phyloP scores from a whole-genome alignment of 106 monocot genomes.

The Dioscorea dumetorum region DNA sequence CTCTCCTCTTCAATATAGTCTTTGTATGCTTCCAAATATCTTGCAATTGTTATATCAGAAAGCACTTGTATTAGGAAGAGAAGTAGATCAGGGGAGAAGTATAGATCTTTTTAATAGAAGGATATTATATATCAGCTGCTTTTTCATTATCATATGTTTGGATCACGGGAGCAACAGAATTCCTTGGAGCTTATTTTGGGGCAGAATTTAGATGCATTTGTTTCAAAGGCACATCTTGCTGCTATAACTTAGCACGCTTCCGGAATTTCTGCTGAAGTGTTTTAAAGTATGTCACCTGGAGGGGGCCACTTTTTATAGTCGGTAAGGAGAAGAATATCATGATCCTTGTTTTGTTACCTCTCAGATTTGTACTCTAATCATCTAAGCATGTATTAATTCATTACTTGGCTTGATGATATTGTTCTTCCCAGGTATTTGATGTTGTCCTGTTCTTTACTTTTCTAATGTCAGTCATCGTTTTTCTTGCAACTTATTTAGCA shows the following conservation, averaged over 20 bases:
- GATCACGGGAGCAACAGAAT: constrained; percentile 2
- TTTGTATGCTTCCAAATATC: too few species aligned
- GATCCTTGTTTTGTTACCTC: constrained; percentile 13
- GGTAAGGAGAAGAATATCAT: constrained; percentile 38
- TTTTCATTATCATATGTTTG: not conserved
- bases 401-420: not conserved
- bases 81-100: too few species aligned
- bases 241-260: constrained; percentile 36
- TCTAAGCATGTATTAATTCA: not conserved
- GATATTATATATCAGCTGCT: too few species aligned
- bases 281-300: constrained; percentile 19
- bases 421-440: constrained; percentile 10
- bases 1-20: too few species aligned
- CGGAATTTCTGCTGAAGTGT: constrained; percentile 31
- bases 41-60: too few species aligned
- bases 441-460: not conserved
- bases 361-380: constrained; percentile 5
- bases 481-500: not conserved
- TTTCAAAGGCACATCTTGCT: constrained; percentile 21
- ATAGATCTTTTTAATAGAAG: too few species aligned
- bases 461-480: not conserved
- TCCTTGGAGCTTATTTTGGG: constrained; percentile 12
- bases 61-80: too few species aligned
- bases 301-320: constrained; percentile 39
- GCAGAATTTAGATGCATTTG: constrained; percentile 10